Conservation (phyloP, 768 basidiomycete genomes). For the Jaapia argillacea region DNA sequence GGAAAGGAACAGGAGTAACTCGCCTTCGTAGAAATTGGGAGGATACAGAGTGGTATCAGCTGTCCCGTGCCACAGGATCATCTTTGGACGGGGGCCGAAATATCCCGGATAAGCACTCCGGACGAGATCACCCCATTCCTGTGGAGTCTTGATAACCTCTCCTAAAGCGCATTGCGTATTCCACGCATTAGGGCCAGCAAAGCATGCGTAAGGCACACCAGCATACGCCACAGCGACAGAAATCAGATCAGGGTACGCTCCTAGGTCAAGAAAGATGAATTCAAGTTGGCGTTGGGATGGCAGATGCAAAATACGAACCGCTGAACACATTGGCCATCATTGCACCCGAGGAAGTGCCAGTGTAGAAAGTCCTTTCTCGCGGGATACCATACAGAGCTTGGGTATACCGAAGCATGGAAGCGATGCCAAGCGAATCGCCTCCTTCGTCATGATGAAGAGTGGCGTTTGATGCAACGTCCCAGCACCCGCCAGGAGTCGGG, state of each 20-base stretch:
- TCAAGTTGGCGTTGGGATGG: too few species aligned
- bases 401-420: constrained; percentile 34
- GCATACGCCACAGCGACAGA: constrained; percentile 36
- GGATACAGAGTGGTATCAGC: constrained; percentile 39
- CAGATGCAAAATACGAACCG: too few species aligned
- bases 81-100: constrained; percentile 37
- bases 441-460: constrained; percentile 47
- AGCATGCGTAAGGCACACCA: constrained; percentile 46
- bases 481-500: constrained; percentile 29
- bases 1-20: too few species aligned
- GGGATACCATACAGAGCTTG: constrained; percentile 38
- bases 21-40: constrained; percentile 38
- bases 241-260: constrained; percentile 47
- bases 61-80: constrained; percentile 49
- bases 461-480: constrained; percentile 39
- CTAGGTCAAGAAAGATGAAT: too few species aligned
- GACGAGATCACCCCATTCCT: constrained; percentile 39
- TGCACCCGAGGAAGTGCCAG: constrained; percentile 41
- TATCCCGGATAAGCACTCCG: constrained; percentile 40
- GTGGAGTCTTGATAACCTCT: constrained; percentile 29
- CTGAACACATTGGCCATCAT: constrained; percentile 44
- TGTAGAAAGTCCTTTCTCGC: constrained; percentile 34
- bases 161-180: constrained; percentile 37
- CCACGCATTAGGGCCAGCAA: too few species aligned
- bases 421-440: constrained; percentile 44